Conservation (phyloP, 306 rosid species). For the Vicia faba region DNA sequence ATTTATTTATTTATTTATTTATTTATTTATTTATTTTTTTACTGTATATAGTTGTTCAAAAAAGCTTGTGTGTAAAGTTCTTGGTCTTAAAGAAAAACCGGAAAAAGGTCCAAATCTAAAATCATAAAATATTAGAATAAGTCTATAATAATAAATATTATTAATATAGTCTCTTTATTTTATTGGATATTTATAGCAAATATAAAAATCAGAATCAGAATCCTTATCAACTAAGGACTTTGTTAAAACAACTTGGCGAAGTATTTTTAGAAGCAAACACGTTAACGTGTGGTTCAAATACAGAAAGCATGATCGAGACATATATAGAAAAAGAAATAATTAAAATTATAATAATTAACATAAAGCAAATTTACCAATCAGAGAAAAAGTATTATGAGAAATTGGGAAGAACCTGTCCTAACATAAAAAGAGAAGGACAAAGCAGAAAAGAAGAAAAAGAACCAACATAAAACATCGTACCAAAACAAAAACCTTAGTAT, state of each 20-base stretch:
- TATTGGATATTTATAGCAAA: not conserved
- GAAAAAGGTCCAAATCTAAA: not conserved
- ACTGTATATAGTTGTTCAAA: no score
- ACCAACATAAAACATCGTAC: not conserved
- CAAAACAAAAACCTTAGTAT: slow-evolving; percentile 14
- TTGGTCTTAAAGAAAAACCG: not conserved
- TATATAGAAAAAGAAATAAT: not conserved
- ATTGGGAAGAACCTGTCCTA: not conserved
- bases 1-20: no score
- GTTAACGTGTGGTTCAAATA: slow-evolving; percentile 40
- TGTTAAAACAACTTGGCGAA: slow-evolving; percentile 35
- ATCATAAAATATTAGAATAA: no score
- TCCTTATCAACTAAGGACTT: slow-evolving; percentile 36
- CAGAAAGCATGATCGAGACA: slow-evolving; percentile 36
- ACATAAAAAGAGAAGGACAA: not conserved
- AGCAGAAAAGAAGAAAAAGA: not conserved
- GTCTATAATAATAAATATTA: not conserved
- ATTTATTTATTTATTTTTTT: no score
- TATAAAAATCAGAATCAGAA: slow-evolving; percentile 25
- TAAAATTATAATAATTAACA: not conserved
- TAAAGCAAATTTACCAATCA: not conserved
- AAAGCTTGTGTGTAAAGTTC: no score
- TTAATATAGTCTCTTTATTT: not conserved
- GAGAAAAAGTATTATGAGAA: not conserved
- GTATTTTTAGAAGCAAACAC: slow-evolving; percentile 30